A percentile compares a stretch with the other conserved stretches of the same genome.
phyloP scores from a whole-genome alignment of 1,284 basidiomycete species.

The Polyporus tsugae region DNA sequence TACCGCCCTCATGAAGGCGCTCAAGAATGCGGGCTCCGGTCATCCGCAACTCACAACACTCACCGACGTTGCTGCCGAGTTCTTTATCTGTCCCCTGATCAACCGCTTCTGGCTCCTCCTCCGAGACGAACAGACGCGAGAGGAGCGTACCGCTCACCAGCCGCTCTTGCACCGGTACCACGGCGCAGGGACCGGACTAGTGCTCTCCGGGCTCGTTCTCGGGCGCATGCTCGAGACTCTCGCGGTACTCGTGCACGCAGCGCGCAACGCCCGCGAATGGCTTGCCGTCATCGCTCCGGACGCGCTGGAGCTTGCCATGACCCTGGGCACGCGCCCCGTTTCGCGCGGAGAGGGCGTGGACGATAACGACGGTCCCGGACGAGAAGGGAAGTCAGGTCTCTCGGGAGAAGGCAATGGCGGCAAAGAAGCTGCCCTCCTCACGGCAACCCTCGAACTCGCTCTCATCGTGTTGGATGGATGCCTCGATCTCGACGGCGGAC shows the following conservation, averaged over 20 bases:
- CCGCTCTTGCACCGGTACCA: constrained; percentile 62
- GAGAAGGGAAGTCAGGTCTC: constrained; percentile 21
- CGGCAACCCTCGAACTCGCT: constrained; percentile 78
- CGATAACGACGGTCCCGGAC: constrained; percentile 47
- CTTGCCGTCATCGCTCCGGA: constrained; percentile 82
- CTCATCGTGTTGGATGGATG: constrained; percentile 81
- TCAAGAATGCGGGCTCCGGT: constrained; percentile 15
- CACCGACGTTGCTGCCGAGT: constrained; percentile 83
- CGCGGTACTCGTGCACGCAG: constrained; percentile 83
- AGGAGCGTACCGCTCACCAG: constrained; percentile 66
- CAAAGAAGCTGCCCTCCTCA: constrained; percentile 77
- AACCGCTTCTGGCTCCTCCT: constrained; percentile 93
- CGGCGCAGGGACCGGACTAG: constrained; percentile 80
- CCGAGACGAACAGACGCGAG: constrained; percentile 79
- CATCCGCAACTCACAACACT: constrained; percentile 53
- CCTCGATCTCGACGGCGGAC: constrained; percentile 79
- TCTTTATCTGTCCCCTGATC: constrained; percentile 88
- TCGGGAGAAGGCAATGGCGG: constrained; percentile 36
- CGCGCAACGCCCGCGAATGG: constrained; percentile 83
- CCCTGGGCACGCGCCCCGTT: constrained; percentile 74
- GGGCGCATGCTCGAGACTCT: constrained; percentile 81
- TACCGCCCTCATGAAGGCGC: constrained; percentile 30
- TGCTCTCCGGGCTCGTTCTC: constrained; percentile 81
- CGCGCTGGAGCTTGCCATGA: constrained; percentile 82
- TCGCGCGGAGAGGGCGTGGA: constrained; percentile 55